Evolutionary conservation across 805 yeast species (phyloP).

Genomic region (Vanderwaltozyma tropicalis): DNA sequence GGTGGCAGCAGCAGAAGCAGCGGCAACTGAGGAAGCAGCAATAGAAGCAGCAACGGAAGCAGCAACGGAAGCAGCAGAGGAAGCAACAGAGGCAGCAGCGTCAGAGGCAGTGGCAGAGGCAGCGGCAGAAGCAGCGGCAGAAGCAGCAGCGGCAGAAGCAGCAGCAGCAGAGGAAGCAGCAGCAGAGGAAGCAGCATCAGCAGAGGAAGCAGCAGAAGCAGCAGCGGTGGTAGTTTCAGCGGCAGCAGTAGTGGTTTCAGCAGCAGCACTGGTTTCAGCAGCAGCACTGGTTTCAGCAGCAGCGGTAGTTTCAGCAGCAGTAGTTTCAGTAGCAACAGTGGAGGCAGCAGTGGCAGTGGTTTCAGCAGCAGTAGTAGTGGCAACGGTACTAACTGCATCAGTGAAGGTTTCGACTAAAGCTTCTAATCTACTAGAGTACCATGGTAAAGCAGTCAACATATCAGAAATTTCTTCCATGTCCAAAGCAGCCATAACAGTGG

Average conservation of each 20-base stretch:
- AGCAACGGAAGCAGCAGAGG: not conserved
- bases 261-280: conserved; percentile 1
- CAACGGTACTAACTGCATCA: conserved; percentile 3
- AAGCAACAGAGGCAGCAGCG: not conserved
- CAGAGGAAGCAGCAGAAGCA: not conserved
- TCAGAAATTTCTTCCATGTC: conserved; percentile 20
- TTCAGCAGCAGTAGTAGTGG: conserved; percentile 1
- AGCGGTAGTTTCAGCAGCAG: conserved; percentile 2
- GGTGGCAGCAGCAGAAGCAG: too few species aligned
- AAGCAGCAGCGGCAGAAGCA: not conserved
- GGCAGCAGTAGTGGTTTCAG: not conserved
- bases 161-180: not conserved
- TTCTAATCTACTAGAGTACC: conserved; percentile 27
- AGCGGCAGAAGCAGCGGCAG: not conserved
- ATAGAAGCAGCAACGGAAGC: not conserved
- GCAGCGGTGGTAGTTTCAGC: conserved; percentile 1
- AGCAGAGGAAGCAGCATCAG: conserved; percentile 1
- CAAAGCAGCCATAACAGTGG: conserved; percentile 19
- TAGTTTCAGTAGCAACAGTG: not conserved
- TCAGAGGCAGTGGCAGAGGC: not conserved
- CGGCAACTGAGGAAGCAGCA: not conserved
- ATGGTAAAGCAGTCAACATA: conserved; percentile 28
- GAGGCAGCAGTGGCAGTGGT: conserved; percentile 2
- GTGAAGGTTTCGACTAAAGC: conserved; percentile 6
- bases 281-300: conserved; percentile 10